A percentile compares a stretch with the other conserved stretches of the same genome.
phyloP scores from a whole-genome alignment of 2,329 filamentous ascomycete genomes.

The Dryadomyces quercivorus region DNA sequence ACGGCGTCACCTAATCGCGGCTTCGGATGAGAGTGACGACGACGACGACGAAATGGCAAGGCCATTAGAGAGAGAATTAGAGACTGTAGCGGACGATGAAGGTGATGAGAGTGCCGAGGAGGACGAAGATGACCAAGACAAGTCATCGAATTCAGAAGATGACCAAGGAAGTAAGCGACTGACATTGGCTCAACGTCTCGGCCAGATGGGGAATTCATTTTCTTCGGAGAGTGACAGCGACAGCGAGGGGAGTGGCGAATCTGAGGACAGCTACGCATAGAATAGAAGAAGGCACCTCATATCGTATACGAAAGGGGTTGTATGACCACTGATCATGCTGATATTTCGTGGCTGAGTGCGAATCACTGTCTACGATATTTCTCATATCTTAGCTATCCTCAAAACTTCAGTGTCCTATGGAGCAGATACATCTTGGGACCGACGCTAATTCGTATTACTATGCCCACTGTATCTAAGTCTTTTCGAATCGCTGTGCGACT shows the following conservation, averaged over 20 bases:
- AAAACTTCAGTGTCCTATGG: too few relatives aligned
- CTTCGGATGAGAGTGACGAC: neutral
- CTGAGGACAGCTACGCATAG: too few relatives aligned
- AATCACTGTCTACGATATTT: too few relatives aligned
- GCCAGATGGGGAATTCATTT: conserved; percentile 1
- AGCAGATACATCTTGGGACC: too few relatives aligned
- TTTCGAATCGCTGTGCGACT: conserved; percentile 59
- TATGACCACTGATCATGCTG: too few relatives aligned
- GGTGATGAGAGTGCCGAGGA: neutral
- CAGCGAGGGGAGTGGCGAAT: too few relatives aligned
- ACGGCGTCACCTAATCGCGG: neutral
- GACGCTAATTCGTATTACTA: too few relatives aligned
- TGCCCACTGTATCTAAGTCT: conserved; percentile 6
- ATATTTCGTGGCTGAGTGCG: too few relatives aligned
- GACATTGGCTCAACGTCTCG: conserved; percentile 5
- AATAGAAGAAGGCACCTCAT: too few relatives aligned
- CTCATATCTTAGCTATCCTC: too few relatives aligned
- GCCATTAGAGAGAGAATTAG: neutral
- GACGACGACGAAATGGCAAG: neutral
- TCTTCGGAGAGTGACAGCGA: neutral
- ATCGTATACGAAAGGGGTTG: too few relatives aligned
- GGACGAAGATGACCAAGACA: neutral
- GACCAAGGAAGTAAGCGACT: conserved; percentile 1
- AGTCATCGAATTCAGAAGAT: neutral
- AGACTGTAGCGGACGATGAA: neutral